Percentiles rank a stretch among this genome's conserved stretches.
These are phyloP conservation scores for Cyclostephanos tholiformis DNA, from an alignment of 108 stramenopile species.

Conservation along the genomic window DNA sequence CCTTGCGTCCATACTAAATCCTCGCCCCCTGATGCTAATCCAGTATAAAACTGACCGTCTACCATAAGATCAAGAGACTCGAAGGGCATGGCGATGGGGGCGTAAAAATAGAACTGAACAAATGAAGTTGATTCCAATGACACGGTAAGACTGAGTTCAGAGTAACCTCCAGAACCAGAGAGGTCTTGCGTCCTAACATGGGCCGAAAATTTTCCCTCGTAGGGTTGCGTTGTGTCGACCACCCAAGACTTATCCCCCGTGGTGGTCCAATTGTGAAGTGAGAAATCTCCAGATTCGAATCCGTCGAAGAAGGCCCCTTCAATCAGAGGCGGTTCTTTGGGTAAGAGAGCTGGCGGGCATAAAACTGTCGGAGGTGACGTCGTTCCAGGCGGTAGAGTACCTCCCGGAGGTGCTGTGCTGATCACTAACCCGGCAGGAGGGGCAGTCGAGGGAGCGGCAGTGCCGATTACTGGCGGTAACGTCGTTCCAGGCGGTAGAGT, in stretches of 20 bases:
- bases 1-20: conserved; percentile 30
- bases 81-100: conserved; percentile 46
- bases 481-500: neutral
- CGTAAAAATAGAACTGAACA: conserved; percentile 48
- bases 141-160: conserved; percentile 31
- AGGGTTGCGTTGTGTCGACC: conserved; percentile 40
- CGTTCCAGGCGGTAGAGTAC: too few relatives aligned
- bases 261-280: conserved; percentile 27
- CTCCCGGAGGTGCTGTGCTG: too few relatives aligned
- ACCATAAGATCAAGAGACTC: conserved; percentile 44
- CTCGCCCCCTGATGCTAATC: conserved; percentile 20
- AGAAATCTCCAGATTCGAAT: conserved; percentile 50
- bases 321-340: neutral
- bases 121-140: conserved; percentile 24
- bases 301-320: conserved; percentile 38
- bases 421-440: too few relatives aligned
- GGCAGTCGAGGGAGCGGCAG: too few relatives aligned
- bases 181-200: conserved; percentile 46
- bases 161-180: conserved; percentile 26
- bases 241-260: conserved; percentile 34
- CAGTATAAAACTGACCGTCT: conserved; percentile 44
- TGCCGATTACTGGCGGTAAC: neutral
- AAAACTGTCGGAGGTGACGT: neutral
- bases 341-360: neutral
- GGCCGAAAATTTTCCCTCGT: conserved; percentile 37